Evolutionary conservation across 2,329 filamentous ascomycete genomes (phyloP), one percentile per base, ranked within the genome.

Genomic region (Aspergillus phoenicis): DNA sequence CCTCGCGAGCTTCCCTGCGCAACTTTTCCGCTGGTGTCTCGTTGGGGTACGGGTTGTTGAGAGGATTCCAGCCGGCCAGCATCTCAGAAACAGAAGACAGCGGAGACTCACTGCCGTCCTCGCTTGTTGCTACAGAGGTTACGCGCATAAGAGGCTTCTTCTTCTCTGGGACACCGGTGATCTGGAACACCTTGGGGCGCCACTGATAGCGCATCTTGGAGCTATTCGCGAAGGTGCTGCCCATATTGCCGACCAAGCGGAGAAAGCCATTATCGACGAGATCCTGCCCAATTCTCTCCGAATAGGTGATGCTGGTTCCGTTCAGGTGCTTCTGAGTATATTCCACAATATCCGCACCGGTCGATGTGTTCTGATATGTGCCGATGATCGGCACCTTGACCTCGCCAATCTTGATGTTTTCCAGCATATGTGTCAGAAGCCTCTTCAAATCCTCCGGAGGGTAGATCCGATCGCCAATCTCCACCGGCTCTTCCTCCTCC

Each of bases 171-270:
- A 97, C 83, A 22, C 93, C 94, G 26, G 92, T 89, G 59, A 95
- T 76, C 73, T 96, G 89, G 80, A 98, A 99, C 5, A 91, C 89
- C 80, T 92, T 96, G 7, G 93, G 87, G 58, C 92, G 89, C 95
- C 95, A 99, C 77, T 99, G 95, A 76, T 99, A 99, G 75, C 91
- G 94, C 87, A 98, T 90, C 78, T 90, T 92, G 66, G 93, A 97
- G 82, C 93, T 98, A 80, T 99, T 99, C 69, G 94, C 93, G 74
- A 99, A 99, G 1, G 90, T 91, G 78, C 87, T 98, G 62, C 95
- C 95, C 57, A 99, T 93, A 70, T 95, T 97, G 66, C 95, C 95
- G 63, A 99, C 87, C 57, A 99, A 83, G 55, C 95, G 88, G 71
- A 99, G 81, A 73, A 97, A 94, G 39, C 95, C 94, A 73, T 91